A percentile compares a stretch with the other conserved stretches of the same genome.
These are phyloP conservation scores for Microascus cirrosus DNA, from an alignment of 2,329 filamentous ascomycete species.

Conservation along the genomic window DNA sequence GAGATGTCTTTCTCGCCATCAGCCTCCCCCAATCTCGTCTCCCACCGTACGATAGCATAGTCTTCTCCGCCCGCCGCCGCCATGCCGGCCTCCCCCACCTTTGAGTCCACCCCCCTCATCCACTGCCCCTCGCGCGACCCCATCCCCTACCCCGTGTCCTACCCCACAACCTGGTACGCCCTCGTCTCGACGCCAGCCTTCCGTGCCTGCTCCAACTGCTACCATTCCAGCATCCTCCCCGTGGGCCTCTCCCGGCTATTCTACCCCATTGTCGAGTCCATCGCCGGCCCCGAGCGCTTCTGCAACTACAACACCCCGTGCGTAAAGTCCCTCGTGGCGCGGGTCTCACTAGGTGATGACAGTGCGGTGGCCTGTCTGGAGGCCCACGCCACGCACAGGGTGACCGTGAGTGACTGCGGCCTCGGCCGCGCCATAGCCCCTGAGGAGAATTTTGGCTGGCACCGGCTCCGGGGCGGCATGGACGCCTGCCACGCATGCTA, in stretches of 20 bases:
- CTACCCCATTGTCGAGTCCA: constrained; percentile 3
- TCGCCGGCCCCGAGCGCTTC: constrained; percentile 2
- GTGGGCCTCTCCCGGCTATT: background rate
- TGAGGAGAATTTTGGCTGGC: constrained; percentile 1
- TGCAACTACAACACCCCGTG: constrained; percentile 4
- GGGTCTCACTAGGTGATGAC: background rate
- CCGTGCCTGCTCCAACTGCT: constrained; percentile 5
- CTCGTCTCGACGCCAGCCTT: constrained; percentile 1
- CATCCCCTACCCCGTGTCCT: constrained; percentile 5
- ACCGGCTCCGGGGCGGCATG: constrained; percentile 1
- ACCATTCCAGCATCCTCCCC: background rate
- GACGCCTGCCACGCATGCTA: constrained; percentile 4
- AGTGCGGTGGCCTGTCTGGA: background rate
- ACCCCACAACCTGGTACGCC: constrained; percentile 5
- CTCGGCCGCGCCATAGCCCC: background rate
- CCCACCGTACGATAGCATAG: background rate
- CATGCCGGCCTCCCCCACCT: constrained; percentile 1
- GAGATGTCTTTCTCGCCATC: background rate
- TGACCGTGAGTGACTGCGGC: background rate
- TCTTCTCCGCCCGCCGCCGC: background rate
- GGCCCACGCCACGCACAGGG: background rate
- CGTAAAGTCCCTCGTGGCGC: background rate
- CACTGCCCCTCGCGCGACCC: constrained; percentile 5
- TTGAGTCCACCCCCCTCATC: constrained; percentile 2
- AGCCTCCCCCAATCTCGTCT: background rate